Conservation (phyloP, 495 filamentous ascomycete genomes). For the Penicillium angulare region DNA sequence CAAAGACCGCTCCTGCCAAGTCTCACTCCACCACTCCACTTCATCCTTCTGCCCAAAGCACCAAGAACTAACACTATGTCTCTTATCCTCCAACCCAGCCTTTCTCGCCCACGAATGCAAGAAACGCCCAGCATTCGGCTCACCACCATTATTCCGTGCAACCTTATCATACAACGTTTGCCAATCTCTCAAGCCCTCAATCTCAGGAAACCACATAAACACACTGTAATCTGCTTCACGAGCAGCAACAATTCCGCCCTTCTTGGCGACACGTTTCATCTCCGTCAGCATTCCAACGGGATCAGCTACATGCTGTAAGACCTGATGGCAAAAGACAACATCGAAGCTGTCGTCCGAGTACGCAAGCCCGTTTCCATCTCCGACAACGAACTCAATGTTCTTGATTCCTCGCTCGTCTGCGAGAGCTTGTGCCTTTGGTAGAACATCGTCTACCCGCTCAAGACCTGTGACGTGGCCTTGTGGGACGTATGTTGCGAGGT, state of each 20-base stretch:
- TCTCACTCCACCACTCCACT: slow-evolving; percentile 41
- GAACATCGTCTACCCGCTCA: slow-evolving; percentile 29
- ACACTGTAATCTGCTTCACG: slow-evolving; percentile 44
- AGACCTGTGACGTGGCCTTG: slow-evolving; percentile 46
- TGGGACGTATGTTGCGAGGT: slow-evolving; percentile 46
- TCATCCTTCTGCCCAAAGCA: slow-evolving; percentile 46
- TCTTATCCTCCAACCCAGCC: slow-evolving; percentile 46
- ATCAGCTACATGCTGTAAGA: slow-evolving; percentile 50
- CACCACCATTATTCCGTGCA: slow-evolving; percentile 39
- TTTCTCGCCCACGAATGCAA: slow-evolving; percentile 49
- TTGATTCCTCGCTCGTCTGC: slow-evolving; percentile 34
- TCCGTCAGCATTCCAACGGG: slow-evolving; percentile 43
- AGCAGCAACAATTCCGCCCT: slow-evolving; percentile 52
- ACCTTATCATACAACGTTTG: slow-evolving; percentile 36
- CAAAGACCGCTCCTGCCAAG: slow-evolving; percentile 44
- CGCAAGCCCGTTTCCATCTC: slow-evolving; percentile 42
- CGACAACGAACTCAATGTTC: slow-evolving; percentile 46
- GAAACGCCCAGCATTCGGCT: slow-evolving; percentile 49
- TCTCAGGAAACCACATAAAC: slow-evolving; percentile 47
- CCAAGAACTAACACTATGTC: slow-evolving; percentile 41
- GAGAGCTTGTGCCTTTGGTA: slow-evolving; percentile 36
- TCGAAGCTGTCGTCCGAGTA: slow-evolving; percentile 54
- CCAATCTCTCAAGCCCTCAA: slow-evolving; percentile 40
- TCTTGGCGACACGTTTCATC: slow-evolving; percentile 49
- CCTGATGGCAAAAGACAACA: slow-evolving; percentile 53